Percentiles rank a stretch among this genome's conserved stretches.
These are phyloP conservation scores for Aspergillus nanangensis DNA, from an alignment of 495 filamentous ascomycete species.

Conservation along the genomic window DNA sequence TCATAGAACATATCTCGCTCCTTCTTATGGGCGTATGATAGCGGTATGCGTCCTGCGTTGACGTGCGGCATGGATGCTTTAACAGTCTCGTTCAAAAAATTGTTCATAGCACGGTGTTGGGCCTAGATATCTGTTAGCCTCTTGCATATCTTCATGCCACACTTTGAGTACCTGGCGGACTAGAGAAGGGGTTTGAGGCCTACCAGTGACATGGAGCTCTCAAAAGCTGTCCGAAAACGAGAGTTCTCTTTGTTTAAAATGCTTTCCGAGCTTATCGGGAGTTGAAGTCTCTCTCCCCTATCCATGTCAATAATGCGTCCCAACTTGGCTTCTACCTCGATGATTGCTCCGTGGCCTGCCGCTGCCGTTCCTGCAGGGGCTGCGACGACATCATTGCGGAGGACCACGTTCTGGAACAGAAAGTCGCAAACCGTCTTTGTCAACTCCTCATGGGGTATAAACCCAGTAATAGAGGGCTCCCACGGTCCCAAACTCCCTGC, in stretches of 20 bases:
- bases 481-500: conserved; percentile 53
- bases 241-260: conserved; percentile 52
- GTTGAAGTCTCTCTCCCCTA: conserved; percentile 57
- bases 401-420: conserved; percentile 63
- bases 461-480: conserved; percentile 68
- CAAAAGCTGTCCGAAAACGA: conserved; percentile 54
- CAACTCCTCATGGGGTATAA: conserved; percentile 62
- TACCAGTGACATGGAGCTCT: conserved; percentile 84
- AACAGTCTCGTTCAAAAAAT: conserved; percentile 72
- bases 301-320: conserved; percentile 72
- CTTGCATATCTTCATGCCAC: no score
- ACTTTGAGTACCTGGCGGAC: conserved; percentile 1
- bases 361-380: conserved; percentile 43
- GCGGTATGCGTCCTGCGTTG: conserved; percentile 53
- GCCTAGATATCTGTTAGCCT: conserved; percentile 38
- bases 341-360: conserved; percentile 57
- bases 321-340: conserved; percentile 91
- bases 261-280: conserved; percentile 63
- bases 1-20: conserved; percentile 82
- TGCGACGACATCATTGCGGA: conserved; percentile 47
- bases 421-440: conserved; percentile 69
- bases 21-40: conserved; percentile 75
- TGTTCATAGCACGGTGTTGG: conserved; percentile 75
- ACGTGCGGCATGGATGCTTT: conserved; percentile 35
- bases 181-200: conserved; percentile 17